phyloP scores from a whole-genome alignment of 441 rosid genomes.

The Erysimum cheiri region DNA sequence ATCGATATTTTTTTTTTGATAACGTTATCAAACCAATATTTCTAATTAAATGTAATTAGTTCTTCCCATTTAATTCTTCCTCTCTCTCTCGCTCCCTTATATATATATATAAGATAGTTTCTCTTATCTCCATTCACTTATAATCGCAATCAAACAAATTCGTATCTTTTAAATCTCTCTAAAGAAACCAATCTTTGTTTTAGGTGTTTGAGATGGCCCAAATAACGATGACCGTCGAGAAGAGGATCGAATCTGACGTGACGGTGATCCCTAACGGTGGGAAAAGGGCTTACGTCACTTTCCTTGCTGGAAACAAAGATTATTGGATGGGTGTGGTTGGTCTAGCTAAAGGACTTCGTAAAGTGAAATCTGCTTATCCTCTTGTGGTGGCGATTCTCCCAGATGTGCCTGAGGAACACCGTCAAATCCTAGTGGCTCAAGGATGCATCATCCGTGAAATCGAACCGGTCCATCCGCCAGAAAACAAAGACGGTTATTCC shows the following conservation, averaged over 20 bases:
- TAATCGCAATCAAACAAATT: neutral
- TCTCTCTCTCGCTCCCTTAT: neutral
- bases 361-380: slow-evolving; percentile 60
- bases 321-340: slow-evolving; percentile 83
- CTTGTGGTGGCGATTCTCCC: slow-evolving; percentile 76
- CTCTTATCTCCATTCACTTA: neutral
- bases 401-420: slow-evolving; percentile 77
- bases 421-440: slow-evolving; percentile 62
- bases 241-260: slow-evolving; percentile 7
- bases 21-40: neutral
- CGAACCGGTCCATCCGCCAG: slow-evolving; percentile 65
- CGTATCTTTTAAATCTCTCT: neutral
- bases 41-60: slow-evolving; percentile 8
- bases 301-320: slow-evolving; percentile 77
- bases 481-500: slow-evolving; percentile 57
- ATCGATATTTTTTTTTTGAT: too few species aligned
- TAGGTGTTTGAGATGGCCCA: slow-evolving; percentile 14
- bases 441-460: slow-evolving; percentile 77
- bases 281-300: slow-evolving; percentile 66
- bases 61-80: neutral
- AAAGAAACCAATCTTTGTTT: neutral
- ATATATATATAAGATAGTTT: slow-evolving; percentile 3
- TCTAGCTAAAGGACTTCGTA: slow-evolving; percentile 77
- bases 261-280: neutral
- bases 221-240: slow-evolving; percentile 7